A percentile compares a stretch with the other conserved stretches of the same genome.
phyloP scores from a whole-genome alignment of 2,329 filamentous ascomycete species.

The Arachnopeziza araneosa region DNA sequence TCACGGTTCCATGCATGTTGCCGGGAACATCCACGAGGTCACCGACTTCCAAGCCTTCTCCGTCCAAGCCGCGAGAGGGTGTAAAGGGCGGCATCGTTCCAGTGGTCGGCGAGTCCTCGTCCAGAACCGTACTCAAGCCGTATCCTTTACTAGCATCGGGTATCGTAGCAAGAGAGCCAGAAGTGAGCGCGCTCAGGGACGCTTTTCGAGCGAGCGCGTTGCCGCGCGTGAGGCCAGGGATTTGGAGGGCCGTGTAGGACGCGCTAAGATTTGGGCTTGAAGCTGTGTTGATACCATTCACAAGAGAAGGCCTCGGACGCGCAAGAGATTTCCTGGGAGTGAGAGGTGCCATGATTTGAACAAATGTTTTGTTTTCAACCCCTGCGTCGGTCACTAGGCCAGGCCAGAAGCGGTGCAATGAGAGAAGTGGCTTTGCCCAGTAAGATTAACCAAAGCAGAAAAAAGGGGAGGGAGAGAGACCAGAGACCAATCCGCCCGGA shows the following conservation, averaged over 20 bases:
- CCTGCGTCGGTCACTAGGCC: background rate
- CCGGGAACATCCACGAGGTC: slow-evolving; percentile 89
- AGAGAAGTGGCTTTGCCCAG: background rate
- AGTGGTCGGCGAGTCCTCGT: slow-evolving; percentile 34
- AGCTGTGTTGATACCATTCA: slow-evolving; percentile 39
- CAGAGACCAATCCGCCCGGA: background rate
- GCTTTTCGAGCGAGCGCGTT: slow-evolving; percentile 59
- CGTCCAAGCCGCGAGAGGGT: slow-evolving; percentile 44
- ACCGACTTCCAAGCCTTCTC: slow-evolving; percentile 61
- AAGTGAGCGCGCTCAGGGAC: slow-evolving; percentile 64
- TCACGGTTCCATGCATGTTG: slow-evolving; percentile 84
- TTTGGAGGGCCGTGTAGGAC: slow-evolving; percentile 19
- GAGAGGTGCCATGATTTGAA: slow-evolving; percentile 11
- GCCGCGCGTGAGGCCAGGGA: slow-evolving; percentile 7
- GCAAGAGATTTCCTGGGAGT: slow-evolving; percentile 19
- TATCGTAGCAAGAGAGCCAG: slow-evolving; percentile 55
- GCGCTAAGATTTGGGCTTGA: slow-evolving; percentile 55
- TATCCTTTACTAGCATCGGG: slow-evolving; percentile 62
- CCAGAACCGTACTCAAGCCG: slow-evolving; percentile 51
- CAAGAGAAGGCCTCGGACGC: slow-evolving; percentile 28
- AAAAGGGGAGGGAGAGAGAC: background rate
- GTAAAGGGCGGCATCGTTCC: slow-evolving; percentile 49
- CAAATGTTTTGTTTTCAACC: background rate
- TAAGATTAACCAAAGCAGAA: background rate
- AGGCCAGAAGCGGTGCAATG: background rate